These are phyloP conservation scores for Gracilaria gracilis DNA, from an alignment of 23 red algal genomes.

Conservation along the genomic window DNA sequence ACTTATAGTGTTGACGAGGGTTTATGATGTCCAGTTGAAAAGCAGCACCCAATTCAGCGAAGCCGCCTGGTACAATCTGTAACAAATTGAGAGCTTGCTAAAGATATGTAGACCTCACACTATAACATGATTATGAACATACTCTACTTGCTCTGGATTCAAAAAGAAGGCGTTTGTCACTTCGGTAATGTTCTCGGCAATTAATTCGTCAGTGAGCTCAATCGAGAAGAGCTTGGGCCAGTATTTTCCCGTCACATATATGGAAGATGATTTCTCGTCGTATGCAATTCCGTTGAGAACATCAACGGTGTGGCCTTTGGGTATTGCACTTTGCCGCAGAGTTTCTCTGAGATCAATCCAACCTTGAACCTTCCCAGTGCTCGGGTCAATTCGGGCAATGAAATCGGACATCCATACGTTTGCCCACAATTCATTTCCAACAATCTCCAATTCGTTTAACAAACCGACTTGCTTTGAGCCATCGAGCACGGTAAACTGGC, in stretches of 20 bases:
- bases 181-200: constrained; percentile 36
- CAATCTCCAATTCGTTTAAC: constrained; percentile 80
- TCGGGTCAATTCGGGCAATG: constrained; percentile 77
- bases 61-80: no score
- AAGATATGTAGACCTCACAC: neutral
- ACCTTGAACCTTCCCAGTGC: constrained; percentile 59
- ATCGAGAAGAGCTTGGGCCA: constrained; percentile 91
- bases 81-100: neutral
- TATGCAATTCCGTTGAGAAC: constrained; percentile 94
- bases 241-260: constrained; percentile 89
- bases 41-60: no score
- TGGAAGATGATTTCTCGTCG: constrained; percentile 28
- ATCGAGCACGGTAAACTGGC: constrained; percentile 51
- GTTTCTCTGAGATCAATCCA: constrained; percentile 65
- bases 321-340: constrained; percentile 43
- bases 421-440: constrained; percentile 85
- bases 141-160: constrained; percentile 45
- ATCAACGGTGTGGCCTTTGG: constrained; percentile 58
- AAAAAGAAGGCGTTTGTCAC: constrained; percentile 66
- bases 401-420: constrained; percentile 78
- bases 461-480: constrained; percentile 61
- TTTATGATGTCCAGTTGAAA: no score
- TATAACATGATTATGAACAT: constrained; percentile 48
- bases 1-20: no score
- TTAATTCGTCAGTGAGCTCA: constrained; percentile 18